These are phyloP conservation scores for Colletotrichum brevisporum DNA, from an alignment of 2,329 filamentous ascomycete genomes.

Conservation along the genomic window DNA sequence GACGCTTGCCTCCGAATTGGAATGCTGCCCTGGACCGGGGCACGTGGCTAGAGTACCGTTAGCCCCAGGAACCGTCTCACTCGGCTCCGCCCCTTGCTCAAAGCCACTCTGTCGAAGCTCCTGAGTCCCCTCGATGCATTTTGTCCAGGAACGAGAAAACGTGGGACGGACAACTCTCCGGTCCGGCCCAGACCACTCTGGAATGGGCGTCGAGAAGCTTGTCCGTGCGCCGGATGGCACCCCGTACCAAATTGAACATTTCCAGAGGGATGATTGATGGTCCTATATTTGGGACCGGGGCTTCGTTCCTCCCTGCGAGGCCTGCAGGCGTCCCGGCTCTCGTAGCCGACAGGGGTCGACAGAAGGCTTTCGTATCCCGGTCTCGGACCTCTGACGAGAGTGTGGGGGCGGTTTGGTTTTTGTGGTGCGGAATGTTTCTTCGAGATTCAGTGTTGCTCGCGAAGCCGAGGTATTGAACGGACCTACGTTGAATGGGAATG, in stretches of 20 bases:
- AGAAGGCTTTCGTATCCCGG: conserved; percentile 15
- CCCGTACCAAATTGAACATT: not conserved
- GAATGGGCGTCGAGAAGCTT: conserved; percentile 22
- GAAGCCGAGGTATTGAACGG: too few relatives aligned
- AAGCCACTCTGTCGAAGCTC: not conserved
- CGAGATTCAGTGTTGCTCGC: too few relatives aligned
- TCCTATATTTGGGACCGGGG: conserved; percentile 21
- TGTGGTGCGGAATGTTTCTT: not conserved
- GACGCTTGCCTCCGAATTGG: not conserved
- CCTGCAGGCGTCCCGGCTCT: conserved; percentile 25
- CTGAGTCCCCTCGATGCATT: conserved; percentile 3
- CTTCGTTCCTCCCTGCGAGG: not conserved
- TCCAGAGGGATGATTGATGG: not conserved
- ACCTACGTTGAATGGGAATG: too few relatives aligned
- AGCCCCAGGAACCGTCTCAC: conserved; percentile 10
- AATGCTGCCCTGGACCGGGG: not conserved
- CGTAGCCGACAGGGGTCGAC: conserved; percentile 16
- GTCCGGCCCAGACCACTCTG: conserved; percentile 9
- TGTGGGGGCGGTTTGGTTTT: conserved; percentile 1
- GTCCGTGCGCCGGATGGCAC: conserved; percentile 11
- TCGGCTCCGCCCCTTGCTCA: not conserved
- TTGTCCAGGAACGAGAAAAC: conserved; percentile 27
- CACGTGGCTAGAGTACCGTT: conserved; percentile 11
- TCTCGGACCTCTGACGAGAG: conserved; percentile 8
- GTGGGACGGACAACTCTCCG: conserved; percentile 32